These are phyloP conservation scores for Tolypocladium capitatum DNA, from an alignment of 2,329 filamentous ascomycete genomes.

Conservation along the genomic window DNA sequence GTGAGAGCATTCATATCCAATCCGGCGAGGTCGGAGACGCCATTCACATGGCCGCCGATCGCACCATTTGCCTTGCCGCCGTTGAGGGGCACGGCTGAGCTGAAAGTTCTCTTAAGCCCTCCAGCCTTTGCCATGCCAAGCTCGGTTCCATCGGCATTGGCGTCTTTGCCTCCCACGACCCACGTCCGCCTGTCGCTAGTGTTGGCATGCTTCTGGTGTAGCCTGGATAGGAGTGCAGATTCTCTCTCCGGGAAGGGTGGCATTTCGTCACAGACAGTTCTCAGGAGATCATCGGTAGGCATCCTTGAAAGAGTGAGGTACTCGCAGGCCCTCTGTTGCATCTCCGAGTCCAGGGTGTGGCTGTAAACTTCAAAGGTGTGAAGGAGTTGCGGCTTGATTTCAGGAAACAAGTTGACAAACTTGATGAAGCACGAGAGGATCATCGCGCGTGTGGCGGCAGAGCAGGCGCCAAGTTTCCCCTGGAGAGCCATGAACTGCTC, in stretches of 20 bases:
- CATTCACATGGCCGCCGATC: constrained; percentile 39
- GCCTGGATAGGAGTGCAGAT: constrained; percentile 76
- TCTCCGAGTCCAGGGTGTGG: constrained; percentile 84
- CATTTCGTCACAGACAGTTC: constrained; percentile 97
- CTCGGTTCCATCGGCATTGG: constrained; percentile 70
- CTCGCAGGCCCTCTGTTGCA: constrained; percentile 93
- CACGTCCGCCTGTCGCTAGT: constrained; percentile 93
- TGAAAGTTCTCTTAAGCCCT: constrained; percentile 79
- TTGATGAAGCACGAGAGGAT: constrained; percentile 94
- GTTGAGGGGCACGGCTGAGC: constrained; percentile 37
- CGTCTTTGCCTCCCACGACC: constrained; percentile 95
- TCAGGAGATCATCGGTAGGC: constrained; percentile 78
- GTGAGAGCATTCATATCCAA: constrained; percentile 60
- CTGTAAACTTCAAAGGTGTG: constrained; percentile 87
- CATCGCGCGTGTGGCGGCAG: constrained; percentile 81
- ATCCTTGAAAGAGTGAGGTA: constrained; percentile 77
- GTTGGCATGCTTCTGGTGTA: constrained; percentile 88
- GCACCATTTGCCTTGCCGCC: constrained; percentile 30
- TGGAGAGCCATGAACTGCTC: constrained; percentile 93
- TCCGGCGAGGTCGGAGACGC: constrained; percentile 58
- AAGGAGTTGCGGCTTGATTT: constrained; percentile 91
- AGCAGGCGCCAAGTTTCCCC: constrained; percentile 77
- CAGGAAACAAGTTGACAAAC: constrained; percentile 94
- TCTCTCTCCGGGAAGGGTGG: constrained; percentile 92
- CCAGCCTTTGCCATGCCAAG: constrained; percentile 68